These are phyloP conservation scores for Apium graveolens DNA, from an alignment of 129 eudicot species.

Conservation along the genomic window DNA sequence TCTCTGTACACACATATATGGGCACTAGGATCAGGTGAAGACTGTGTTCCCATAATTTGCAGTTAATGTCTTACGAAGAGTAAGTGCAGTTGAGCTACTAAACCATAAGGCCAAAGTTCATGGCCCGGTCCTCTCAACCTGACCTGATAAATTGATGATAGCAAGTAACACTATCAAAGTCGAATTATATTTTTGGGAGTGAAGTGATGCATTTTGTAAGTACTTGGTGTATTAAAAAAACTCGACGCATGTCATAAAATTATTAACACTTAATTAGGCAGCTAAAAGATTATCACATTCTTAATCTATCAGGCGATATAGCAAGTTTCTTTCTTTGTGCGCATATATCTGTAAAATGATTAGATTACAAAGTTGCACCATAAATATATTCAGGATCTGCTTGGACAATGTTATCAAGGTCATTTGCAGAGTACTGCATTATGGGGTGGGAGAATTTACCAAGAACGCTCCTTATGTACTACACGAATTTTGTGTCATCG, in stretches of 20 bases:
- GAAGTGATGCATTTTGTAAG: no score
- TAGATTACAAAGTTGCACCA: background rate
- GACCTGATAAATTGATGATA: background rate
- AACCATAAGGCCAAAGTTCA: background rate
- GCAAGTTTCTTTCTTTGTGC: background rate
- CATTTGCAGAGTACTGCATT: constrained; percentile 78
- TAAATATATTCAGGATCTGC: constrained; percentile 64
- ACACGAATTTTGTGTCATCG: constrained; percentile 89
- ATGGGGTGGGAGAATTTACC: constrained; percentile 89
- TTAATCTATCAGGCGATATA: background rate
- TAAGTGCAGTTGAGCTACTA: constrained; percentile 8
- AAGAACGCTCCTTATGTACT: constrained; percentile 82
- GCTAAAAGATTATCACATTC: background rate
- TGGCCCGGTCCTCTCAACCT: background rate
- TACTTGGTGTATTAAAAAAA: no score
- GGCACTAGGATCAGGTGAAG: background rate
- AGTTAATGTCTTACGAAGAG: background rate
- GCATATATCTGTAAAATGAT: background rate
- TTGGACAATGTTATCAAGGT: constrained; percentile 79
- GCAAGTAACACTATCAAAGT: background rate
- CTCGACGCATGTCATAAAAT: no score
- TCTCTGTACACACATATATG: background rate
- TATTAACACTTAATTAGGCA: background rate
- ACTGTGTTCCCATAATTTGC: background rate
- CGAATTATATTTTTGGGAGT: no score